These are phyloP conservation scores for Nemophila menziesii DNA, from an alignment of 257 asterid genomes.

Conservation along the genomic window DNA sequence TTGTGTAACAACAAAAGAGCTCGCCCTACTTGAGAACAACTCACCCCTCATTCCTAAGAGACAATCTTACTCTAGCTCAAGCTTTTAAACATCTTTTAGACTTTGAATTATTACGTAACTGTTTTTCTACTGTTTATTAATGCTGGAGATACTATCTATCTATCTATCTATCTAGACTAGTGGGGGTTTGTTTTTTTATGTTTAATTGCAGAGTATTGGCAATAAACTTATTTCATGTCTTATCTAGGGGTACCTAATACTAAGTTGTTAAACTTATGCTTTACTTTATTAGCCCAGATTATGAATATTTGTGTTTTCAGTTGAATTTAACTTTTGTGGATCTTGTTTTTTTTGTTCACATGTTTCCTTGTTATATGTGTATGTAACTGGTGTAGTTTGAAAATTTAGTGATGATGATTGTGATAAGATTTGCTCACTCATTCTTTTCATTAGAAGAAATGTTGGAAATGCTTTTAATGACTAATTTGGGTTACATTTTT, in stretches of 20 bases:
- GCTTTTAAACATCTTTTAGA: not conserved
- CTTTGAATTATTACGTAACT: no score
- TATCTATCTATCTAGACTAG: no score
- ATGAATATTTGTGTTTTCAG: not conserved
- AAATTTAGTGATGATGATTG: not conserved
- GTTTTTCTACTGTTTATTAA: not conserved
- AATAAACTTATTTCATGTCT: not conserved
- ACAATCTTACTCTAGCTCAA: not conserved
- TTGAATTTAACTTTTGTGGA: not conserved
- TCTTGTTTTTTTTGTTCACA: not conserved
- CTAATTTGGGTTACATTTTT: no score
- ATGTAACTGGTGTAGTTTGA: not conserved
- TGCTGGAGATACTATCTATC: not conserved
- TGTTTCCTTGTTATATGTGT: not conserved
- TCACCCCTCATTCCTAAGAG: not conserved
- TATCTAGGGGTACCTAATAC: not conserved
- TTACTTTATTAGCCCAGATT: no score
- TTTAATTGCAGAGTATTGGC: not conserved
- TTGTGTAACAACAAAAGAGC: conserved; percentile 50
- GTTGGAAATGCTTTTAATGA: not conserved
- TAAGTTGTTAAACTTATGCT: not conserved
- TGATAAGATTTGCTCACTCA: no score
- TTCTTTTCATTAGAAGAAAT: no score
- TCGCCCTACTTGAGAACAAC: conserved; percentile 27
- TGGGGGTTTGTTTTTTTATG: no score